These are phyloP conservation scores for Gossypium raimondii DNA, from an alignment of 345 rosid species.

Conservation along the genomic window DNA sequence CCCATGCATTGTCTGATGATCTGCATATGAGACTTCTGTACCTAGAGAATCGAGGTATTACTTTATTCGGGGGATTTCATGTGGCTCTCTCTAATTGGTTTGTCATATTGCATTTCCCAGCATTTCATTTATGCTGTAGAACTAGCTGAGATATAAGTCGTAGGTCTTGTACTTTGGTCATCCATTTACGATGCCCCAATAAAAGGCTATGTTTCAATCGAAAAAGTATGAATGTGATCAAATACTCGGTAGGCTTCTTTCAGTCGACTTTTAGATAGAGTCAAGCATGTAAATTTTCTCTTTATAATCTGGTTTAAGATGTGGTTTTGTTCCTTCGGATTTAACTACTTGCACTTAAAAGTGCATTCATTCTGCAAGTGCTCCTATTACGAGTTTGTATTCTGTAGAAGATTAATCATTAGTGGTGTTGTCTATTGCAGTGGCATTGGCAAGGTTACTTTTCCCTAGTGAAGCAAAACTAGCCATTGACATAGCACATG, in stretches of 20 bases:
- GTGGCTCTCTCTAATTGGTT: background rate
- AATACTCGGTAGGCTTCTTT: background rate
- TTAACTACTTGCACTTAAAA: background rate
- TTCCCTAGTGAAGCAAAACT: constrained; percentile 92
- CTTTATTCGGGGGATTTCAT: constrained; percentile 5
- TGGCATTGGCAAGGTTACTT: constrained; percentile 78
- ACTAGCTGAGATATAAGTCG: background rate
- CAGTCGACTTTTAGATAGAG: background rate
- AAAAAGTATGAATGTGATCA: background rate
- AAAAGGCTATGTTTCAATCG: background rate
- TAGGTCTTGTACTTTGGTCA: background rate
- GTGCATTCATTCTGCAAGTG: background rate
- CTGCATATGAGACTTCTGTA: constrained; percentile 78
- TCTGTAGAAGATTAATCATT: background rate
- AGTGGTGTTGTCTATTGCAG: constrained; percentile 38
- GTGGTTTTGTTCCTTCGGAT: background rate
- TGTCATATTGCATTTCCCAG: background rate
- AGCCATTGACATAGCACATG: constrained; percentile 84
- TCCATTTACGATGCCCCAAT: background rate
- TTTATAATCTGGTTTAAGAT: background rate
- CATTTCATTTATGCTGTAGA: background rate
- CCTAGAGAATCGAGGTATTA: constrained; percentile 91
- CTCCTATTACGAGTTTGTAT: background rate
- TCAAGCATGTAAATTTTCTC: background rate
- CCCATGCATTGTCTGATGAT: constrained; percentile 64